Base-by-base conservation (phyloP, 1,139 yeast genomes). In the Taphrina communis region DNA sequence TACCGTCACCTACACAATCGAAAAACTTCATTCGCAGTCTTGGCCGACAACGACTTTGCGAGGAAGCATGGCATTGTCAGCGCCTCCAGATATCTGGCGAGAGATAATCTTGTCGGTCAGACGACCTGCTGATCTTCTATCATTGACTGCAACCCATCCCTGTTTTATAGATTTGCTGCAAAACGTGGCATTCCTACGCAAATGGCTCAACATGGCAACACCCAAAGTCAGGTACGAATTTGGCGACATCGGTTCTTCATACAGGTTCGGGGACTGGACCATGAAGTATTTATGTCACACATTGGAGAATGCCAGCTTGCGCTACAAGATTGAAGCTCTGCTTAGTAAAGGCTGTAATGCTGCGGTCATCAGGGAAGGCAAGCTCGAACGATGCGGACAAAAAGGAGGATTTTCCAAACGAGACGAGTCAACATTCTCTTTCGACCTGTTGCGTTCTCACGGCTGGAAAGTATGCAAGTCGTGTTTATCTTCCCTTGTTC, bases 381-480 rank as follows among this genome's bases (percentile, higher is more conserved):
- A 58, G 35, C 19, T 11, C 14, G 53, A 44, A 25, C 42, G 62
- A 6, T 58, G 62, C 14, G 62, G 62, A 12, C 42, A 19, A 14
- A 42, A 36, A 12, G 62, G 48, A 1, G 52, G 36, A 21, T 58
- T 25, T 31, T 58, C 42, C 14, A 31, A 6, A 14, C 53, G 53
- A 6, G 62, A 58, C 25, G 62, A 58, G 1, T 38, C 62, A 21
- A 58, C 62, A 11, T 58, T 58, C 17, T 35, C 62, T 21, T 58
- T 58, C 25, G 62, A 58, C 31, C 46, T 58, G 8, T 25, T 58
- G 21, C 62, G 17, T 5, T 9, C 42, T 14, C 62, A 58, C 53
- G 62, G 62, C 31, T 58, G 62, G 62, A 58, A 58, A 58, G 44
- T 58, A 21, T 58, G 62, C 25, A 58, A 44, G 31, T 42, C 42